phyloP scores from a whole-genome alignment of 2,329 filamentous ascomycete genomes.

The Pseudofabraea citricarpa region DNA sequence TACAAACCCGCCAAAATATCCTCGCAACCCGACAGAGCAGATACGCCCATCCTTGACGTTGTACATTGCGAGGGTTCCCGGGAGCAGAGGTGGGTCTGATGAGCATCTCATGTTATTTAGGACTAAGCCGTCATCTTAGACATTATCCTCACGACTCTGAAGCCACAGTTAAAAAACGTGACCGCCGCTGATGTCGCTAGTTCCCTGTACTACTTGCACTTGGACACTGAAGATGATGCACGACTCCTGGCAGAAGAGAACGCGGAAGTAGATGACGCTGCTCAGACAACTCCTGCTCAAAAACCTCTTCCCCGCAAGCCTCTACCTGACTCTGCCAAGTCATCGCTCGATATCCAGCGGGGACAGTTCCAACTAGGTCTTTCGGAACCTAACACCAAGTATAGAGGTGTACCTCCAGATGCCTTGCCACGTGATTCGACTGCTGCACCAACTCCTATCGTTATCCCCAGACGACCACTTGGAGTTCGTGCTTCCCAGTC shows the following conservation, averaged over 20 bases:
- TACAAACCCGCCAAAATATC: slow-evolving; percentile 81
- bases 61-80: slow-evolving; percentile 91
- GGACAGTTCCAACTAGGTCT: background rate
- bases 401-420: background rate
- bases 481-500: slow-evolving; percentile 14
- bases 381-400: background rate
- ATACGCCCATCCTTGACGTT: slow-evolving; percentile 70
- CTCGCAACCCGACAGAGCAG: slow-evolving; percentile 67
- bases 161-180: slow-evolving; percentile 83
- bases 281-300: slow-evolving; percentile 1
- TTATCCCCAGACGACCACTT: slow-evolving; percentile 8
- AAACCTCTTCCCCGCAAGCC: slow-evolving; percentile 26
- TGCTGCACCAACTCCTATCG: background rate
- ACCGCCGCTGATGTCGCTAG: slow-evolving; percentile 81
- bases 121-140: slow-evolving; percentile 47
- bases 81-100: slow-evolving; percentile 68
- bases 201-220: slow-evolving; percentile 88
- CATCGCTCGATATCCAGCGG: slow-evolving; percentile 16
- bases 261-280: slow-evolving; percentile 7
- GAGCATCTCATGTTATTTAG: slow-evolving; percentile 3
- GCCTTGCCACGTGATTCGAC: background rate
- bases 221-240: slow-evolving; percentile 58
- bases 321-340: slow-evolving; percentile 20
- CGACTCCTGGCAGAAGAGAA: slow-evolving; percentile 30
- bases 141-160: slow-evolving; percentile 86